Base-by-base conservation (phyloP, 2,329 filamentous ascomycete species). In the Mariannaea sp. region DNA sequence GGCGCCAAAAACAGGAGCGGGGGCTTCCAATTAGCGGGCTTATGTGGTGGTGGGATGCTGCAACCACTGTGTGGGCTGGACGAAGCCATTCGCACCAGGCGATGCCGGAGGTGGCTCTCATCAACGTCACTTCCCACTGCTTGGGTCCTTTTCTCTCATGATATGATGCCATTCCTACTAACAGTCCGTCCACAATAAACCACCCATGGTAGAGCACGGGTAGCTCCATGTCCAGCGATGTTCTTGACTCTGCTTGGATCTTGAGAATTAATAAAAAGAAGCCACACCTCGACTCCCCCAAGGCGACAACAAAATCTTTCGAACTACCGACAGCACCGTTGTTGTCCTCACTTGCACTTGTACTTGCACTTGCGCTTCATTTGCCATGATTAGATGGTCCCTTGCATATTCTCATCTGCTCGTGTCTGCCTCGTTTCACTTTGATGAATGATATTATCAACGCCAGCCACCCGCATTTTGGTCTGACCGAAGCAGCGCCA, bases 331-430 rank as follows among this genome's bases (percentile, higher is more conserved):
- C 20, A 17, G 10, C 24, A 16, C 19, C 26, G 27, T 26, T 32
- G 22, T 24, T 24, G 10, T 13, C 13, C 13, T 41, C 39, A 24
- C 53, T 26, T 43, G n/a, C n/a, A n/a, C n/a, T n/a, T n/a, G n/a
- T n/a, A n/a, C n/a, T n/a, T n/a, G n/a, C n/a, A n/a, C n/a, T n/a
- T n/a, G n/a, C n/a, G n/a, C n/a, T n/a, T n/a, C n/a, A n/a, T n/a
- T n/a, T n/a, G n/a, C n/a, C n/a, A n/a, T n/a, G n/a, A n/a, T n/a
- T n/a, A n/a, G 42, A 29, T 33, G 20, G 49, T 58, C 51, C 49
- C 47, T 59, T 59, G 49, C 53, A 62, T 41, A 27, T 41, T 41
- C 47, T 26, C 55, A 45, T 53, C 51, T 45, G 43, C 45, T 53
- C 35, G 35, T 39, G 42, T 58, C 42, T 36, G 50, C 50, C 26